These are phyloP conservation scores for Vickermania ingenoplastis DNA, from an alignment of 208 protist species.

Conservation along the genomic window DNA sequence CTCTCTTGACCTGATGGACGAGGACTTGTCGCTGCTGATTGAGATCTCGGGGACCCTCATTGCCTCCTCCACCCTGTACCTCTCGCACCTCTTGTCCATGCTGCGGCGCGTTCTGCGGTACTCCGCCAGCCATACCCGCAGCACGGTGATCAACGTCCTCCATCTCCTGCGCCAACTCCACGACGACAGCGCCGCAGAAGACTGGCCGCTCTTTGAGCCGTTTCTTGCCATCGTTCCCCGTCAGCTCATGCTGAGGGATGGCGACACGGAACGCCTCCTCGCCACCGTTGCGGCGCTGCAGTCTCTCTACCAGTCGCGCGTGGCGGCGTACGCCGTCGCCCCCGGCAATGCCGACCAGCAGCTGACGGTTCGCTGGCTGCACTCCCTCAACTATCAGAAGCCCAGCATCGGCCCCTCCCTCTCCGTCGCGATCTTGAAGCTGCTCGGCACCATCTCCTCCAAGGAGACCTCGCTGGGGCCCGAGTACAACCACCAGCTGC, in stretches of 20 bases:
- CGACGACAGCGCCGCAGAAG: conserved; percentile 52
- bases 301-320: conserved; percentile 46
- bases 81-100: conserved; percentile 23
- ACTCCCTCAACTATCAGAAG: conserved; percentile 68
- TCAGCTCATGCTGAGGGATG: conserved; percentile 50
- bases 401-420: conserved; percentile 54
- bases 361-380: conserved; percentile 33
- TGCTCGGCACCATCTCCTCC: conserved; percentile 71
- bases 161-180: conserved; percentile 53
- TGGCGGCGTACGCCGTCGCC: conserved; percentile 6
- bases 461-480: conserved; percentile 35
- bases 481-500: conserved; percentile 16
- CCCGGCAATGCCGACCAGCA: conserved; percentile 14
- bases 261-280: conserved; percentile 41
- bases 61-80: conserved; percentile 32
- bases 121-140: conserved; percentile 7
- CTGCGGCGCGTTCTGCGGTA: conserved; percentile 22
- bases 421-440: conserved; percentile 55
- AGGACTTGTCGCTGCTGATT: conserved; percentile 22
- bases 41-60: conserved; percentile 21
- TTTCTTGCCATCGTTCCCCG: conserved; percentile 49
- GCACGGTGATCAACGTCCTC: conserved; percentile 45
- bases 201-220: conserved; percentile 45
- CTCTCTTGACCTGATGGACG: conserved; percentile 3
- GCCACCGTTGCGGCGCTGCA: conserved; percentile 46